These are phyloP conservation scores for Lasiodiplodia gonubiensis DNA, from an alignment of 2,329 filamentous ascomycete genomes.

Conservation along the genomic window DNA sequence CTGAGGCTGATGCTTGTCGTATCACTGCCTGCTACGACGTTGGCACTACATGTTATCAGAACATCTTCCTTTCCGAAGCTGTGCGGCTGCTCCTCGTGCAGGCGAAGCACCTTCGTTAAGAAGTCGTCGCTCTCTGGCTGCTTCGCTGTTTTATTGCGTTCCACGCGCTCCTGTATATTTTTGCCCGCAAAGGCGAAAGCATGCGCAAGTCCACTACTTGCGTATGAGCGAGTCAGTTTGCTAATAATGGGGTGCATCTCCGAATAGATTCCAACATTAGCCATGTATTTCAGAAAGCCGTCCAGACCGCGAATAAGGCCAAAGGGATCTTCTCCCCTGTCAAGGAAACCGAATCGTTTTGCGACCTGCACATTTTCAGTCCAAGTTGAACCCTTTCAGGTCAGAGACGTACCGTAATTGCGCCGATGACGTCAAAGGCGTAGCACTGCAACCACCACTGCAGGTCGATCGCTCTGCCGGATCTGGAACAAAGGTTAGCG, in stretches of 20 bases:
- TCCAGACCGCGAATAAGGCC: constrained; percentile 51
- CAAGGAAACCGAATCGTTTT: constrained; percentile 44
- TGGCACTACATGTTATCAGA: constrained; percentile 37
- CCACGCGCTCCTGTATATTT: neutral
- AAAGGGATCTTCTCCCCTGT: constrained; percentile 53
- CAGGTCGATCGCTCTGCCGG: constrained; percentile 45
- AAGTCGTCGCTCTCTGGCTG: constrained; percentile 35
- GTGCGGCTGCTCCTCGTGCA: constrained; percentile 50
- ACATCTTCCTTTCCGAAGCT: constrained; percentile 50
- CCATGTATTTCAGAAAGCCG: constrained; percentile 44
- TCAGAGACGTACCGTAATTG: constrained; percentile 55
- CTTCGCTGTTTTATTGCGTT: neutral
- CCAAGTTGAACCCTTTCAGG: too few relatives aligned
- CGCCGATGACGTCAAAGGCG: constrained; percentile 59
- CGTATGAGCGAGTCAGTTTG: too few relatives aligned
- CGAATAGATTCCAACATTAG: constrained; percentile 51
- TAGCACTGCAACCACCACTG: constrained; percentile 55
- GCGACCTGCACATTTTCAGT: too few relatives aligned
- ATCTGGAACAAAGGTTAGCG: neutral
- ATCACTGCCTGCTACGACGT: constrained; percentile 49
- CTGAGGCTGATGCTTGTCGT: constrained; percentile 58
- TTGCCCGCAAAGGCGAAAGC: too few relatives aligned
- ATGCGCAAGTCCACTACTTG: too few relatives aligned
- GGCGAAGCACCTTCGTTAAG: constrained; percentile 50
- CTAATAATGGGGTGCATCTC: constrained; percentile 41